Percentiles rank a stretch among this genome's conserved stretches.
These are phyloP conservation scores for Ascochyta viciae-villosae DNA, from an alignment of 2,329 filamentous ascomycete species.

Conservation along the genomic window DNA sequence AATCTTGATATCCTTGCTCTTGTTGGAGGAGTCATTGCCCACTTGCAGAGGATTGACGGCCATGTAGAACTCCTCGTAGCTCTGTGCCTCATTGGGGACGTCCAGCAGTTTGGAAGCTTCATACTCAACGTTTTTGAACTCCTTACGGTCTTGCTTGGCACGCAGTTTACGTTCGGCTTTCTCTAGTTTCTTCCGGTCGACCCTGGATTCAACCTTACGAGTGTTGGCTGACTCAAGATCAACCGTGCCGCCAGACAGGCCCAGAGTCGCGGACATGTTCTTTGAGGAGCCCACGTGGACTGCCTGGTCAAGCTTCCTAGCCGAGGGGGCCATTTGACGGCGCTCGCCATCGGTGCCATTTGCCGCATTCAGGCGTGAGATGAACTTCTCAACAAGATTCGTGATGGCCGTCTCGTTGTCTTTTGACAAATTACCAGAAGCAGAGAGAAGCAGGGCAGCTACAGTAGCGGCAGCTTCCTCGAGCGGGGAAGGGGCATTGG, in stretches of 20 bases:
- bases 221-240: conserved; percentile 93
- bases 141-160: conserved; percentile 97
- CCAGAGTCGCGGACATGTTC: conserved; percentile 95
- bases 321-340: conserved; percentile 74
- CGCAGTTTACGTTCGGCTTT: conserved; percentile 98
- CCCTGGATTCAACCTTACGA: conserved; percentile 94
- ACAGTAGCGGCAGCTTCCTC: conserved; percentile 83
- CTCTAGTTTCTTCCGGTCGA: conserved; percentile 98
- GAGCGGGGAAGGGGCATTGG: conserved; percentile 74
- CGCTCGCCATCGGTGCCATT: conserved; percentile 73
- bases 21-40: conserved; percentile 70
- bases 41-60: conserved; percentile 95
- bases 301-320: conserved; percentile 88
- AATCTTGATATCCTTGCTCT: conserved; percentile 99
- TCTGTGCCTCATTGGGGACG: conserved; percentile 81
- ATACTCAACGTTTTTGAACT: conserved; percentile 97
- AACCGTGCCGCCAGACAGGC: conserved; percentile 81
- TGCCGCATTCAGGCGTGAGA: conserved; percentile 76
- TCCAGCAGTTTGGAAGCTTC: conserved; percentile 91
- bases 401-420: conserved; percentile 80
- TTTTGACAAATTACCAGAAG: conserved; percentile 80
- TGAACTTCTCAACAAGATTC: conserved; percentile 87
- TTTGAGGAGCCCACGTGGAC: conserved; percentile 93
- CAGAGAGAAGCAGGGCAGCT: conserved; percentile 88
- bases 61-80: conserved; percentile 99